A percentile compares a stretch with the other conserved stretches of the same genome.
Evolutionary conservation across 345 rosid species (phyloP).

Genomic region (Sisymbrium altissimum): DNA sequence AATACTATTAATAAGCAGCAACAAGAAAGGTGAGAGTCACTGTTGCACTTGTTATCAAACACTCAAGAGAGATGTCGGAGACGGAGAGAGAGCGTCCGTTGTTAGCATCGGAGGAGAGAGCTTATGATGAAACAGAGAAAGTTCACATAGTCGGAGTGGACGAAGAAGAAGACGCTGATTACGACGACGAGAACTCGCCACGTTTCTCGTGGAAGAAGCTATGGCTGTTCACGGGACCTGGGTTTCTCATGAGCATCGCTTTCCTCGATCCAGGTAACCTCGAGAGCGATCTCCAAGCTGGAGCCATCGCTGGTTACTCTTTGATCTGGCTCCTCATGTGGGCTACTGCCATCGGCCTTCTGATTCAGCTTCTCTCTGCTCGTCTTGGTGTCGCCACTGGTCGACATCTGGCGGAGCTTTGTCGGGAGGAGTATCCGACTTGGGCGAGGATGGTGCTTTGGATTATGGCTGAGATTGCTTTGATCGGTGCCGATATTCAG

Average conservation of each 20-base stretch:
- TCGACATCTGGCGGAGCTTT: slow-evolving; percentile 82
- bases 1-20: background rate
- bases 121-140: slow-evolving; percentile 71
- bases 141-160: slow-evolving; percentile 60
- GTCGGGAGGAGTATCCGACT: slow-evolving; percentile 83
- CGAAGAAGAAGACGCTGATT: slow-evolving; percentile 29
- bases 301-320: slow-evolving; percentile 95
- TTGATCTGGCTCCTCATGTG: slow-evolving; percentile 86
- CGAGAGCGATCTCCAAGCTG: slow-evolving; percentile 96
- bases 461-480: slow-evolving; percentile 93
- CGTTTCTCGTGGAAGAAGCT: slow-evolving; percentile 92
- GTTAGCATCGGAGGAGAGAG: slow-evolving; percentile 43
- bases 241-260: slow-evolving; percentile 94
- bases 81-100: slow-evolving; percentile 20
- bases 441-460: slow-evolving; percentile 84
- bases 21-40: background rate
- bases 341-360: slow-evolving; percentile 90
- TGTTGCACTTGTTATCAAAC: background rate
- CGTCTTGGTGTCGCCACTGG: slow-evolving; percentile 95
- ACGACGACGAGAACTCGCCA: slow-evolving; percentile 40
- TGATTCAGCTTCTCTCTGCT: slow-evolving; percentile 87
- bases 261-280: slow-evolving; percentile 94
- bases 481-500: slow-evolving; percentile 92
- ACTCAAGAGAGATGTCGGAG: slow-evolving; percentile 18
- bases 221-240: slow-evolving; percentile 95